Base-by-base conservation (phyloP, 2,329 filamentous ascomycete species). In the Colletotrichum phormii region DNA sequence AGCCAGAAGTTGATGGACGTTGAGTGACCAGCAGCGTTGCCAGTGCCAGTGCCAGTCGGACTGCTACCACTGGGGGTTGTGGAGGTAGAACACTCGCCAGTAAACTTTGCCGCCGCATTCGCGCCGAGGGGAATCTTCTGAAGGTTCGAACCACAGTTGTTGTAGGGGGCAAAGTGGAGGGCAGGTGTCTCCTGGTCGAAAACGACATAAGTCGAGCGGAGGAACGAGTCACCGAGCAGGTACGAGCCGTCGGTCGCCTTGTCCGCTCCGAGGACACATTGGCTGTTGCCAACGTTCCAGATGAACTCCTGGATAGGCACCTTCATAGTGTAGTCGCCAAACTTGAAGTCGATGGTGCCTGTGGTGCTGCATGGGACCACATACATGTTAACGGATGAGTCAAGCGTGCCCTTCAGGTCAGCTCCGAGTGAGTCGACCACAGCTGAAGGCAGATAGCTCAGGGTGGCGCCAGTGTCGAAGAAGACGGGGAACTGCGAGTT, bases 391-490 rank as follows among this genome's bases (percentile, higher is more conserved):
- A 82, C 77, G 33, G 81, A 76, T 1, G 78, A 53, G 51, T 86
- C 82, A 57, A 85, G 83, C 18, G 82, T 79, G 51, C 88, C 86
- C 66, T 84, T 85, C 8, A 90, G 72, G 76, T 84, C 78, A 64
- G 80, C 70, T 77, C 82, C 84, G 42, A 91, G 82, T 37, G 80
- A 76, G 33, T 81, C 74, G 71, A 89, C 87, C 71, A 93, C 80
- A 37, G 83, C 78, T 72, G 89, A 82, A 3, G 93, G 93, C 2
- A 95, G 86, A 74, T 92, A 90, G 80, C 89, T 92, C 67, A 93
- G 83, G 54, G 90, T 92, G 74, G 89, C 92, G 69, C 93, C 93
- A 15, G 89, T 91, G 81, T 93, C 91, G 31, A 93, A 85, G 62
- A 91, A 86, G 35, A 89, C 86, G 33, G 85, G 80, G 9, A 85